Conservation (phyloP, 331 rosid genomes). For the Malus hybrid region DNA sequence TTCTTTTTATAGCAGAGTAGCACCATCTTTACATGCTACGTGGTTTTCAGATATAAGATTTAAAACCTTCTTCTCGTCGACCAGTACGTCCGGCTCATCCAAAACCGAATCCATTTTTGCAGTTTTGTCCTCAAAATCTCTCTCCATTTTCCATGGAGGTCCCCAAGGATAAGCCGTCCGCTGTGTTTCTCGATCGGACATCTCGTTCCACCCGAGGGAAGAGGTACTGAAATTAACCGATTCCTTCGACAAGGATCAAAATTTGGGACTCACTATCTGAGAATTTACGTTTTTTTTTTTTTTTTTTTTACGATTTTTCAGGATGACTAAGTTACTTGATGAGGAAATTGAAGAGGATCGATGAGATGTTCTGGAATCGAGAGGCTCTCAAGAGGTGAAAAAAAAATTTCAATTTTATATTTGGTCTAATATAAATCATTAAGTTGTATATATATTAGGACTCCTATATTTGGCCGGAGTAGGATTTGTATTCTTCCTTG, state of each 20-base stretch:
- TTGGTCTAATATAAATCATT: background rate
- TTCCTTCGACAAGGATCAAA: background rate
- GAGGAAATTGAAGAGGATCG: slow-evolving; percentile 63
- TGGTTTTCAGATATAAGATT: too few species aligned
- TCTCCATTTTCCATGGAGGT: slow-evolving; percentile 22
- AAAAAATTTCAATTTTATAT: background rate
- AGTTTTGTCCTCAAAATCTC: background rate
- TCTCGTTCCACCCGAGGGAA: slow-evolving; percentile 79
- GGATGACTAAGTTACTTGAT: slow-evolving; percentile 67
- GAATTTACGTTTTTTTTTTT: background rate
- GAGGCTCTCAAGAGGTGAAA: slow-evolving; percentile 75
- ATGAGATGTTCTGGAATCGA: slow-evolving; percentile 78
- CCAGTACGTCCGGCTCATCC: background rate
- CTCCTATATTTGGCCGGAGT: too few species aligned
- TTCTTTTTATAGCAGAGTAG: too few species aligned
- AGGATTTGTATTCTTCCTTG: too few species aligned
- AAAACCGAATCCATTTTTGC: background rate
- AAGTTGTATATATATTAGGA: too few species aligned
- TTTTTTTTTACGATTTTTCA: background rate
- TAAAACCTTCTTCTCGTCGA: too few species aligned
- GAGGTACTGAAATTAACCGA: slow-evolving; percentile 11
- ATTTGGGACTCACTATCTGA: background rate
- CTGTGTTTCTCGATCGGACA: slow-evolving; percentile 44
- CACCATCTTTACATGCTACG: too few species aligned
- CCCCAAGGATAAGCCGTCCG: slow-evolving; percentile 12